Conservation (phyloP, 495 filamentous ascomycete genomes). For the Daldinia childiae region DNA sequence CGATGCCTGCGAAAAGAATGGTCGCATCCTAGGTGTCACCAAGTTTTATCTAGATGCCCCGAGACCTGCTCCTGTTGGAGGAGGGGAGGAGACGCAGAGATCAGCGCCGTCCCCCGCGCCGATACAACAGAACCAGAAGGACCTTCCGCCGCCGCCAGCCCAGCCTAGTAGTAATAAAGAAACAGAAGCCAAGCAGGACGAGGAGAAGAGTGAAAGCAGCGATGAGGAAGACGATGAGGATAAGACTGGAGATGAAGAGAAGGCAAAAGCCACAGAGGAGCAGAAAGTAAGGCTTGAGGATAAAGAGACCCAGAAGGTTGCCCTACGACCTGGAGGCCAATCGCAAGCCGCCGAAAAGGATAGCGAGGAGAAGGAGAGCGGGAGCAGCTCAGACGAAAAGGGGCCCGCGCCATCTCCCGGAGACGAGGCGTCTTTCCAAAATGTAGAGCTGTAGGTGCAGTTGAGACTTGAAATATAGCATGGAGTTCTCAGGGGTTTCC, state of each 20-base stretch:
- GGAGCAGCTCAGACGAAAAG: conserved; percentile 49
- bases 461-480: conserved; percentile 11
- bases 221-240: conserved; percentile 46
- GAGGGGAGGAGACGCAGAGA: conserved; percentile 43
- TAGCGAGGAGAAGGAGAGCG: conserved; percentile 46
- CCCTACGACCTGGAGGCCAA: conserved; percentile 47
- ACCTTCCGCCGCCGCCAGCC: conserved; percentile 48
- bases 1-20: conserved; percentile 90
- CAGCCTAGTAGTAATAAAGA: conserved; percentile 37
- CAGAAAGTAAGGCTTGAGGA: conserved; percentile 67
- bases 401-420: conserved; percentile 52
- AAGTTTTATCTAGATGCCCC: conserved; percentile 92
- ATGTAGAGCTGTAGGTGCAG: conserved; percentile 58
- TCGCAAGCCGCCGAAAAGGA: conserved; percentile 32
- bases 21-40: conserved; percentile 91
- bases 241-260: conserved; percentile 45
- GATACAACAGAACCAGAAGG: conserved; percentile 45
- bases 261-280: conserved; percentile 55
- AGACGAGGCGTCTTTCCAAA: conserved; percentile 62
- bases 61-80: conserved; percentile 48
- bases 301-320: conserved; percentile 60
- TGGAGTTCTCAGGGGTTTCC: conserved; percentile 29
- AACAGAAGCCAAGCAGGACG: conserved; percentile 38
- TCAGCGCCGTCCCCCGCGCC: conserved; percentile 35
- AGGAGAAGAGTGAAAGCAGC: conserved; percentile 39